A percentile compares a stretch with the other conserved stretches of the same genome.
Conservation (phyloP, 805 yeast species). For the Lipomyces starkeyi region DNA sequence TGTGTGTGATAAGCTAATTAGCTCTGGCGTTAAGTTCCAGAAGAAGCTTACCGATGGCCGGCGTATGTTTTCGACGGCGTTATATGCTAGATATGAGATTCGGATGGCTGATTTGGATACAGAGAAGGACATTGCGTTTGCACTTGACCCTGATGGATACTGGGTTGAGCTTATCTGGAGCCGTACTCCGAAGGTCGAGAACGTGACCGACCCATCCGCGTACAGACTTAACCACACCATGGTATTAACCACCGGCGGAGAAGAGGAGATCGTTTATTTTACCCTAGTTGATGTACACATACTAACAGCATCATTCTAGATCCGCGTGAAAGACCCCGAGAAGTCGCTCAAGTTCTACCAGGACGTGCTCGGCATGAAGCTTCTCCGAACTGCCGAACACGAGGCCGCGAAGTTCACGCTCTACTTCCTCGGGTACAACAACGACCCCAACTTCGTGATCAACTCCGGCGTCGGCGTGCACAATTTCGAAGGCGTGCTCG, state of each 20-base stretch:
- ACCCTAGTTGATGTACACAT: background rate
- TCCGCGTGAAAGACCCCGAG: conserved; percentile 84
- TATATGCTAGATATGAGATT: background rate
- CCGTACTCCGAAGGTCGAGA: conserved; percentile 52
- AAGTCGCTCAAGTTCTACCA: conserved; percentile 78
- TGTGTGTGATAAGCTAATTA: conserved; percentile 63
- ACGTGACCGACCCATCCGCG: conserved; percentile 47
- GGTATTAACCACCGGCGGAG: conserved; percentile 20
- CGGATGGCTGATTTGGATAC: background rate
- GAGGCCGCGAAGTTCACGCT: conserved; percentile 79
- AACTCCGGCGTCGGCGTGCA: conserved; percentile 46
- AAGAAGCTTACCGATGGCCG: conserved; percentile 89
- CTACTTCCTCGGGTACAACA: conserved; percentile 78
- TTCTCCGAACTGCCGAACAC: conserved; percentile 62
- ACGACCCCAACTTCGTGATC: conserved; percentile 52
- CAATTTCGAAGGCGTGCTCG: conserved; percentile 72
- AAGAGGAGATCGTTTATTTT: background rate
- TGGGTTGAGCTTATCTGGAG: conserved; percentile 90
- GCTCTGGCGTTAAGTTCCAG: conserved; percentile 72
- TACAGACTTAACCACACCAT: conserved; percentile 38
- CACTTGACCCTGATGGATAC: conserved; percentile 93
- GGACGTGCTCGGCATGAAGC: conserved; percentile 79
- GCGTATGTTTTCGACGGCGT: conserved; percentile 56
- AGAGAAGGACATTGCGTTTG: conserved; percentile 78
- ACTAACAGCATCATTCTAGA: conserved; percentile 61